These are phyloP conservation scores for Cinnamomum micranthum DNA, from an alignment of 164 flowering plant species.

Conservation along the genomic window DNA sequence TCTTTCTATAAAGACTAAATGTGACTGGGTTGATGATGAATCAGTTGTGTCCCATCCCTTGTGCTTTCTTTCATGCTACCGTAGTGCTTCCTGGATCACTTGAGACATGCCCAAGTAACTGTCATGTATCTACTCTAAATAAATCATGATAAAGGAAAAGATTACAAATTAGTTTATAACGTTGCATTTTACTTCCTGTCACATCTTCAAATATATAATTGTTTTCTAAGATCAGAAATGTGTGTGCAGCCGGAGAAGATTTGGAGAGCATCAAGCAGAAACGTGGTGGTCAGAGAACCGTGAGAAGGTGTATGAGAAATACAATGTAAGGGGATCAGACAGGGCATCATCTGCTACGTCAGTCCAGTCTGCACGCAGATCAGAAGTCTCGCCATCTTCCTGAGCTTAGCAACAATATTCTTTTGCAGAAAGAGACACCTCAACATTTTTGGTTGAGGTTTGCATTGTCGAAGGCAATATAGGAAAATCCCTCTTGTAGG, in stretches of 20 bases:
- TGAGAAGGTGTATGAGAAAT: constrained; percentile 62
- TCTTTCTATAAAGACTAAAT: no score
- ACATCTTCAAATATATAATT: background rate
- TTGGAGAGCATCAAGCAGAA: constrained; percentile 71
- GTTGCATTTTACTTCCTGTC: background rate
- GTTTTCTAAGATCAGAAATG: constrained; percentile 9
- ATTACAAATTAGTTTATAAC: background rate
- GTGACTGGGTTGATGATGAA: no score
- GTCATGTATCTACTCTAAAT: background rate
- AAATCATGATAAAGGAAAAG: background rate
- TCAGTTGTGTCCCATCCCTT: no score
- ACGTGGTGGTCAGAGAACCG: constrained; percentile 82
- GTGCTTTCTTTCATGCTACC: no score
- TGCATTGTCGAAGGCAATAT: constrained; percentile 10
- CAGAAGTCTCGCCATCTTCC: constrained; percentile 18
- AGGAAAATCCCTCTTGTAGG: constrained; percentile 11
- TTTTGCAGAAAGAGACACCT: background rate
- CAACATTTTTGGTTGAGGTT: constrained; percentile 23
- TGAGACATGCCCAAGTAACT: no score
- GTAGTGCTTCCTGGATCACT: no score
- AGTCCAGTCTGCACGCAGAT: constrained; percentile 19
- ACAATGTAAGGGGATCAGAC: constrained; percentile 57
- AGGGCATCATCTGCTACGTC: constrained; percentile 35
- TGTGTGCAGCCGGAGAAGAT: constrained; percentile 66
- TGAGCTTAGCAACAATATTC: constrained; percentile 10